Conservation (phyloP, 345 rosid species). For the Rhodamnia argentea region DNA sequence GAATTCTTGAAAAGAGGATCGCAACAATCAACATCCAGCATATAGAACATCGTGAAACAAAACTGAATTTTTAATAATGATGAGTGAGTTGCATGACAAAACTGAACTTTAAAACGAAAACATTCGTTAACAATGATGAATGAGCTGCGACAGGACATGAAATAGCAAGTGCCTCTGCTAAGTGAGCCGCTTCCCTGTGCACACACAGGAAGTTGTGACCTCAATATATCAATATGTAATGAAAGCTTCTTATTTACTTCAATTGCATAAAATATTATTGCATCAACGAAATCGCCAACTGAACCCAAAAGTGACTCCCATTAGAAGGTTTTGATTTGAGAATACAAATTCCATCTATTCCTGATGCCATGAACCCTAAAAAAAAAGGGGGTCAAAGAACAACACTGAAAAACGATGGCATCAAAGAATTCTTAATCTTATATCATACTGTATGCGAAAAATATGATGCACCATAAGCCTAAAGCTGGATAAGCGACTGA, state of each 20-base stretch:
- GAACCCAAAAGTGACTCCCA: background rate
- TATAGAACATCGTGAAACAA: background rate
- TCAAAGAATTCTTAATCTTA: background rate
- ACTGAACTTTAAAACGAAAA: too few relatives aligned
- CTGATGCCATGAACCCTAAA: background rate
- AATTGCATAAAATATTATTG: background rate
- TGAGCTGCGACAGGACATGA: too few relatives aligned
- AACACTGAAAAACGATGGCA: background rate
- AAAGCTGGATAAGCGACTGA: constrained; percentile 18
- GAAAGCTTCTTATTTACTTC: background rate
- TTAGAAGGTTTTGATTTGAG: too few relatives aligned
- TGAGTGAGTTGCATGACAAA: too few relatives aligned
- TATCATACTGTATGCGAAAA: constrained; percentile 4
- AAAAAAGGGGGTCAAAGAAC: background rate
- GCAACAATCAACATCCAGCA: too few relatives aligned
- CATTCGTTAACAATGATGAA: background rate
- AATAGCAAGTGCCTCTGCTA: too few relatives aligned
- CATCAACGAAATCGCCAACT: background rate
- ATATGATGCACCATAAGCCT: constrained; percentile 2
- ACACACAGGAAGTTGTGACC: too few relatives aligned
- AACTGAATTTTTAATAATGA: background rate
- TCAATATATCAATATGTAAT: too few relatives aligned
- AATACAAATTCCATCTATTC: too few relatives aligned
- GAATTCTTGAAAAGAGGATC: background rate
- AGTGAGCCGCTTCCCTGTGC: background rate